Evolutionary conservation across 306 rosid genomes (phyloP), one percentile per base, ranked within the genome.

Genomic region (Lathyrus tuberosus): DNA sequence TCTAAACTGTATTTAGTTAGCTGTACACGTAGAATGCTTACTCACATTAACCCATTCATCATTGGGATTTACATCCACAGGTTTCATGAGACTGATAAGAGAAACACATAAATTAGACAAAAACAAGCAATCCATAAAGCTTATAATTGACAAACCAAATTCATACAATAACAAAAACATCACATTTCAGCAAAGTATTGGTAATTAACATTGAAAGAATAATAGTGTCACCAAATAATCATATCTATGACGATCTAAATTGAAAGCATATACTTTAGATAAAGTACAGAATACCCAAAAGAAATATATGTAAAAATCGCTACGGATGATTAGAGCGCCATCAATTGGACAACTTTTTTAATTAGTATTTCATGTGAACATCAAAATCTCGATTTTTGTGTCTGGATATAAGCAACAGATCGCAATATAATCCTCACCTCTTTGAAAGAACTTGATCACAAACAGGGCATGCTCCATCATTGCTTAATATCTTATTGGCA

Each of bases 401-500:
- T 14, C 46, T 26, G 49, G 59, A 22, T 33, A 67, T 57, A 58
- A 82, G 51, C 66, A 65, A 53, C 71, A 82, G 26, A 78, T 75
- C 33, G 53, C 42, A 65, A 17, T 71, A 51, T 24, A 60, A 17
- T 42, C 54, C 64, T 65, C 81, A 94, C 98, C 98, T 91, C 86
- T 94, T 94, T 38, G 98, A 94, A 78, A 94, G 98, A 72, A 91
- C 97, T 83, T 91, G 97, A 82, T 95, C 99, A 71, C 99, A 89
- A 68, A 91, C 72, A 24, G 97, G 99, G 74, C 99, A 95, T 40
- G 90, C 89, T 79, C 99, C 99, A 74, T 89, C 99, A 33, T 72
- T 95, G 83, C 86, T 77, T 74, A 95, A 84, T 81, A 95, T 89
- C 84, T 91, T 95, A 86, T 81, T 84, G 26, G 99, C 99, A 81